Evolutionary conservation across 192 early-diverging fungal species (phyloP), one percentile per base, ranked within the genome.

Genomic region (Coemansia sp.): DNA sequence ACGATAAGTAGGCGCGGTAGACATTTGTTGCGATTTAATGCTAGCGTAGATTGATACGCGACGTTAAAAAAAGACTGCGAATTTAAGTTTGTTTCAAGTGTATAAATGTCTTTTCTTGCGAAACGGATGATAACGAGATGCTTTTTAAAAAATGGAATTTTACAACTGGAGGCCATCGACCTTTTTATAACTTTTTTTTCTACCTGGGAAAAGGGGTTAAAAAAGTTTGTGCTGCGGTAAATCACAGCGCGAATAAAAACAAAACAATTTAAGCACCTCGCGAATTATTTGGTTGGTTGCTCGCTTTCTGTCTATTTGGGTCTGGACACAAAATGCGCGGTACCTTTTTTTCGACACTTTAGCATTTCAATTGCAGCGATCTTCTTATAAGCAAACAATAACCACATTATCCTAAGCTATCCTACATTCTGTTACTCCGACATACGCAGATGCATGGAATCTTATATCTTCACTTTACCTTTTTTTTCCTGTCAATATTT

Each of bases 1-100:
- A 56, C 74, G 79, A 70, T 76, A 76, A 21, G 79, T 62, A 28
- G 79, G 79, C 49, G 58, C 54, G 24, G 71, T 67, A 44, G 73
- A 50, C 73, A 76, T 76, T 76, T 60, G 62, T 67, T 66, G 28
- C 3, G 38, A 3, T 38, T n/a, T 26, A 48, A 23, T 58, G 51
- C 22, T 25, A 54, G 32, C 10, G 30, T 23, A 21, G 9, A 14
- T 44, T 44, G 9, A 44, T 44, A 44, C 9, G 16, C 38, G 12
- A 44, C 38, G 38, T 16, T 9, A 30, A 30, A 44, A 16, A 44
- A 44, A 44, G 38, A 44, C 38, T 16, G 14, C 38, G 14, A 16
- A 44, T 44, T 16, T 44, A 44, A 16, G 14, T 44, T 44, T 16
- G 38, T 16, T 44, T 44, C 9, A 10, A 44, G 38, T 44, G 38